A percentile compares a stretch with the other conserved stretches of the same genome.
These are phyloP conservation scores for Datura wrightii DNA, from an alignment of 257 asterid species.

Conservation along the genomic window DNA sequence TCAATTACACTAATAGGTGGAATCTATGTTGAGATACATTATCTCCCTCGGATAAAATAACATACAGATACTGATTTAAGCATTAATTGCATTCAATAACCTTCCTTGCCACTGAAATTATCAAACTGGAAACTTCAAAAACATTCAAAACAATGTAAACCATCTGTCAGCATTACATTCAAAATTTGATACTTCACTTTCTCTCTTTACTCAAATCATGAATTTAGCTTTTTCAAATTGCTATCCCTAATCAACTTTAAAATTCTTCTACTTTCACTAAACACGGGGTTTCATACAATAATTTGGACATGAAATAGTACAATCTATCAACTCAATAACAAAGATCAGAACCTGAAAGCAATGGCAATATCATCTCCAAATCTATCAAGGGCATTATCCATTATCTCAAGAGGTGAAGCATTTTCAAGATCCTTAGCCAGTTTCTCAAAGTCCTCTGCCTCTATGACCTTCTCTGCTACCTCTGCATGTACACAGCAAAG, in stretches of 20 bases:
- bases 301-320: background rate
- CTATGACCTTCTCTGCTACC: constrained; percentile 41
- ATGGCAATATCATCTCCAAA: constrained; percentile 66
- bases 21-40: background rate
- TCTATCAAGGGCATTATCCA: constrained; percentile 61
- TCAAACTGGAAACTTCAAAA: background rate
- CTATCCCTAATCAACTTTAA: background rate
- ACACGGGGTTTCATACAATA: background rate
- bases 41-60: background rate
- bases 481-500: constrained; percentile 36
- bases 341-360: constrained; percentile 74
- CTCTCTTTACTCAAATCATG: background rate
- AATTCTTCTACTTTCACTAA: background rate
- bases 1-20: background rate
- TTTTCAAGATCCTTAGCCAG: constrained; percentile 54
- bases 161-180: background rate
- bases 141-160: background rate
- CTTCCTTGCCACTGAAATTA: background rate
- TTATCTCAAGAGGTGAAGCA: constrained; percentile 67
- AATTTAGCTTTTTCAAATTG: background rate
- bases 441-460: constrained; percentile 50
- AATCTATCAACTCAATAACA: background rate
- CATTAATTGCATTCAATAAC: background rate
- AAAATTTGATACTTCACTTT: background rate
- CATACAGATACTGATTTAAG: background rate